A percentile compares a stretch with the other conserved stretches of the same genome.
Conservation (phyloP, 116 monocot species). For the Phalaenopsis hybrid region DNA sequence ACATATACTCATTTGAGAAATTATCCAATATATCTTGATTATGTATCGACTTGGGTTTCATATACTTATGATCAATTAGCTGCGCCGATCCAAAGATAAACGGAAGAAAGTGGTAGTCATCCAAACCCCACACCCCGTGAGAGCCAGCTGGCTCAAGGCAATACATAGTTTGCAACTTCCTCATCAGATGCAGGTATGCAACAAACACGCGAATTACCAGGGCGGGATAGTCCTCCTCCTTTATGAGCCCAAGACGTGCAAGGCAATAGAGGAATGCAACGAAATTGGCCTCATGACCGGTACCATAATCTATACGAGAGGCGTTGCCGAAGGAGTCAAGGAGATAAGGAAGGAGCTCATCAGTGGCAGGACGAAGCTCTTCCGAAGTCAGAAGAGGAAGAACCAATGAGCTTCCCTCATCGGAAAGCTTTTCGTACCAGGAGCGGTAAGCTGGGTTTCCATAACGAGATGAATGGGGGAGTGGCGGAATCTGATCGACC, state of each 20-base stretch:
- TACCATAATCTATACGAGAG: conserved; percentile 83
- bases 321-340: conserved; percentile 89
- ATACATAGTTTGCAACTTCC: conserved; percentile 69
- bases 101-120: conserved; percentile 91
- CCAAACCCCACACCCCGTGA: conserved; percentile 94
- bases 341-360: conserved; percentile 72
- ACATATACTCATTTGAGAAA: conserved; percentile 81
- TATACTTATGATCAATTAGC: conserved; percentile 93
- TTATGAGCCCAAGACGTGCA: conserved; percentile 55
- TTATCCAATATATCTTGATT: conserved; percentile 88
- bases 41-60: conserved; percentile 96
- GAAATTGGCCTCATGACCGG: conserved; percentile 92
- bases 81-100: conserved; percentile 88
- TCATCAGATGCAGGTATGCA: conserved; percentile 60
- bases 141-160: conserved; percentile 86
- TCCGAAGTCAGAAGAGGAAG: conserved; percentile 23
- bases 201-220: conserved; percentile 65
- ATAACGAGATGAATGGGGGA: conserved; percentile 59
- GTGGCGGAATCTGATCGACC: conserved; percentile 50
- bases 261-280: conserved; percentile 84
- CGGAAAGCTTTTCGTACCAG: conserved; percentile 54
- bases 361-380: conserved; percentile 23
- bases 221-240: conserved; percentile 66
- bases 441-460: conserved; percentile 86
- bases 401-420: conserved; percentile 20